Base-by-base conservation (phyloP, 139 green algal genomes). In the Limnomonas spitsbergensis region DNA sequence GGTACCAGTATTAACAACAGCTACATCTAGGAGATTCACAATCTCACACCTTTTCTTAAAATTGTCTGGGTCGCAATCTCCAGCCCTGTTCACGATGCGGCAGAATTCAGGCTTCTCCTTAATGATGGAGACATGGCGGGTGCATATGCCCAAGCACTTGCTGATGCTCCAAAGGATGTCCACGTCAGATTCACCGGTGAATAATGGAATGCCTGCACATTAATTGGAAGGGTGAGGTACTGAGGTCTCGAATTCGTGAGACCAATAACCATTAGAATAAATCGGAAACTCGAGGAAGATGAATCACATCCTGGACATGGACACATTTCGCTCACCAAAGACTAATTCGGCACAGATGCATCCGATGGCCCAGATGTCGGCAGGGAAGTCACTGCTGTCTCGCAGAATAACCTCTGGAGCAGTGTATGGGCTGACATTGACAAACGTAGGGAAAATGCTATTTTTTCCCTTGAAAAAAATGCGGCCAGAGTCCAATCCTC, bases 321-420 rank as follows among this genome's bases (percentile, higher is more conserved):
- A n/a, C n/a, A n/a, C n/a, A n/a, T n/a, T n/a, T n/a, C n/a, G n/a
- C n/a, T n/a, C 47, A 47, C 68, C 68, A 26, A 32, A 47, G 35
- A 74, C 34, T 4, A 74, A 32, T 32, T 74, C 68, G 7, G 68
- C 68, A 32, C 7, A 42, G 35, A 74, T 74, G 68, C 68, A 74
- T 7, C 56, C 56, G 7, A 70, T 70, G 14, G 56, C 27, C 56
- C 56, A 70, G 14, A 70, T 20, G 24, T 70, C 56, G 6, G 56
- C 56, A 7, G 56, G 4, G 29, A 70, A 36, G 56, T 20, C 29
- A 4, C 6, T 34, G 56, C 29, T 36, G 29, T 34, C 56, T 38
- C 29, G 14, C 4, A 70, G 56, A 37, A 70, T 7, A 24, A 70
- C 29, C 56, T 70, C 56, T 35, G 56, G 56, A 24, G 56, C 56